Conservation (phyloP, 176 grass and related monocot genomes). For the Bromus sterilis region DNA sequence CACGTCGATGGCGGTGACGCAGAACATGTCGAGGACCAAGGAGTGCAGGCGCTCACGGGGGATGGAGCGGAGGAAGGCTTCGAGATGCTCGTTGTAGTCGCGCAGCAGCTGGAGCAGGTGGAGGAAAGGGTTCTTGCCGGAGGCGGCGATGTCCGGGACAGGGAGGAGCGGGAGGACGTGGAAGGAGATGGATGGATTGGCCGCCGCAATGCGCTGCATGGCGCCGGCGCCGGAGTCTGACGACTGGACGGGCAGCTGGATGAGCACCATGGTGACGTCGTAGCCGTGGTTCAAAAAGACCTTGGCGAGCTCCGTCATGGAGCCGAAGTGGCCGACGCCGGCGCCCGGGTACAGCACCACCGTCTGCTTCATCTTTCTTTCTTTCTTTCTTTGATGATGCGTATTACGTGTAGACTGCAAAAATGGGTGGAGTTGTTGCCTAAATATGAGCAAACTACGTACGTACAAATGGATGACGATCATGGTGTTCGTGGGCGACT, state of each 20-base stretch:
- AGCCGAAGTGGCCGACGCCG: neutral
- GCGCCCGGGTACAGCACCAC: conserved; percentile 10
- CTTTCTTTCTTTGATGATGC: no score
- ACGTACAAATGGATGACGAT: neutral
- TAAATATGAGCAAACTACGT: neutral
- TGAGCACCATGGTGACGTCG: conserved; percentile 7
- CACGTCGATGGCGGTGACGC: neutral
- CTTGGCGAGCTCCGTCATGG: conserved; percentile 12
- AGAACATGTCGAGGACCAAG: conserved; percentile 11
- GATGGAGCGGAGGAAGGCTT: conserved; percentile 9
- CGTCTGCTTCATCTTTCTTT: conserved; percentile 1
- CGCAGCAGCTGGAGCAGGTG: neutral
- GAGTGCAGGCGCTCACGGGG: neutral
- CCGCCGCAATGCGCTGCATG: neutral
- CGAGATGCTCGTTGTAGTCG: conserved; percentile 8
- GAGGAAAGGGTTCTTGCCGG: neutral
- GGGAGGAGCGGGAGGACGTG: neutral
- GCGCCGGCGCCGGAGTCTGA: neutral
- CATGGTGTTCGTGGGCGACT: neutral
- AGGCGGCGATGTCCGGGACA: neutral
- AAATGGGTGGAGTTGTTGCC: neutral
- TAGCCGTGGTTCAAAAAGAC: neutral
- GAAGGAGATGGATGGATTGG: conserved; percentile 16
- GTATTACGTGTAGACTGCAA: no score
- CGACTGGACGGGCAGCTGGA: conserved; percentile 1